A percentile compares a stretch with the other conserved stretches of the same genome.
phyloP scores from a whole-genome alignment of 176 grass and related monocot genomes.

The Pontederia paniculata region DNA sequence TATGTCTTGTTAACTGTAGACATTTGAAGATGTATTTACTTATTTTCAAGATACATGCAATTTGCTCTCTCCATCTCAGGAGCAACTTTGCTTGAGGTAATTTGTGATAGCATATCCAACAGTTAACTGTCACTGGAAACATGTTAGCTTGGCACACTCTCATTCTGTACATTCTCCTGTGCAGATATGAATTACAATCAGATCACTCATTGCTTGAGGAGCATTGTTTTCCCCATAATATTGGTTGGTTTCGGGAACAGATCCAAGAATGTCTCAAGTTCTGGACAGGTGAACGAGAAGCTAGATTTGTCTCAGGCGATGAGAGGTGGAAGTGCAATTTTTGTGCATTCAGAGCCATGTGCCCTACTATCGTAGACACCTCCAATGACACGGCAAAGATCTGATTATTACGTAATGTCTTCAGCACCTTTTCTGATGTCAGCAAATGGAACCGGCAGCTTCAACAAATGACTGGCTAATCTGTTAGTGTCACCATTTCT shows the following conservation, averaged over 20 bases:
- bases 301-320: conserved; percentile 48
- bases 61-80: too few relatives aligned
- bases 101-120: background rate
- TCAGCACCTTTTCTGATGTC: too few relatives aligned
- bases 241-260: conserved; percentile 45
- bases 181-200: conserved; percentile 75
- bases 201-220: conserved; percentile 67
- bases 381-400: background rate
- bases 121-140: too few relatives aligned
- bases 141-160: too few relatives aligned
- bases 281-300: conserved; percentile 37
- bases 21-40: conserved; percentile 59
- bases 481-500: too few relatives aligned
- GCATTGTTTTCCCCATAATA: conserved; percentile 52
- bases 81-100: conserved; percentile 70
- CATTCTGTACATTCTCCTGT: background rate
- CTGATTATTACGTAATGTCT: background rate
- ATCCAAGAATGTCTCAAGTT: conserved; percentile 42
- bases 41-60: conserved; percentile 40
- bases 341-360: conserved; percentile 46
- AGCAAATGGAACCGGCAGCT: too few relatives aligned
- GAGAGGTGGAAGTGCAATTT: conserved; percentile 65
- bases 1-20: conserved; percentile 23
- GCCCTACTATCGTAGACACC: conserved; percentile 25
- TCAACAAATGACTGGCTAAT: too few relatives aligned